Evolutionary conservation across 768 basidiomycete species (phyloP).

Genomic region (Lanmaoa pseudosensibilis): DNA sequence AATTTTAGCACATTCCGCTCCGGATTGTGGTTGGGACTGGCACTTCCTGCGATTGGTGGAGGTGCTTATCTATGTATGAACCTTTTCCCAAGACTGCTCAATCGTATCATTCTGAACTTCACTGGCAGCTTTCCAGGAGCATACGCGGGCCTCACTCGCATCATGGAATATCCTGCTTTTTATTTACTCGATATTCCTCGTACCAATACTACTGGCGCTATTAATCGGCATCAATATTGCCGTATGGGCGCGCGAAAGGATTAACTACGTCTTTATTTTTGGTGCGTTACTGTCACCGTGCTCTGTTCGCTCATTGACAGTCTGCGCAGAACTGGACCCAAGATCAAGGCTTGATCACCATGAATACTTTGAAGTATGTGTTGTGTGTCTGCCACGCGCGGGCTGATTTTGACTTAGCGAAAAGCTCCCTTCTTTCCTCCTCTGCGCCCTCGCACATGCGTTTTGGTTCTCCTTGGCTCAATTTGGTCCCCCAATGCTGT

Average conservation of each 20-base stretch:
- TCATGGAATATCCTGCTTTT: slow-evolving; percentile 74
- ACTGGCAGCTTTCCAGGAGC: slow-evolving; percentile 50
- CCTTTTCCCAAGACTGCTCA: neutral
- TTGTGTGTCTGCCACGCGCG: slow-evolving; percentile 1
- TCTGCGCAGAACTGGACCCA: slow-evolving; percentile 58
- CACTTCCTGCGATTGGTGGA: slow-evolving; percentile 62
- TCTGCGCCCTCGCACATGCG: slow-evolving; percentile 69
- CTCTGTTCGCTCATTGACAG: neutral
- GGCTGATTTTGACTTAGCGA: neutral
- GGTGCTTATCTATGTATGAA: slow-evolving; percentile 59
- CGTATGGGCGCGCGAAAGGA: slow-evolving; percentile 73
- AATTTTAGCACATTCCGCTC: slow-evolving; percentile 76
- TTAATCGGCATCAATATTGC: slow-evolving; percentile 79
- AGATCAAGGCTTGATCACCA: slow-evolving; percentile 74
- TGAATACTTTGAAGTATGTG: slow-evolving; percentile 65
- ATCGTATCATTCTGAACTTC: neutral
- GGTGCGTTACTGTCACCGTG: slow-evolving; percentile 44
- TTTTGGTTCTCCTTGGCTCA: slow-evolving; percentile 82
- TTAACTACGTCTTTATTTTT: slow-evolving; percentile 92
- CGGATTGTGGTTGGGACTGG: slow-evolving; percentile 69
- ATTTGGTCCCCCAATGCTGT: slow-evolving; percentile 68
- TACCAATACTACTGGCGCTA: slow-evolving; percentile 74
- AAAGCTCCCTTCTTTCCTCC: slow-evolving; percentile 73
- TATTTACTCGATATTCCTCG: slow-evolving; percentile 70
- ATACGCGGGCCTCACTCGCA: slow-evolving; percentile 53